phyloP scores from a whole-genome alignment of 2,329 filamentous ascomycete genomes.

The Scytalidium sp. region DNA sequence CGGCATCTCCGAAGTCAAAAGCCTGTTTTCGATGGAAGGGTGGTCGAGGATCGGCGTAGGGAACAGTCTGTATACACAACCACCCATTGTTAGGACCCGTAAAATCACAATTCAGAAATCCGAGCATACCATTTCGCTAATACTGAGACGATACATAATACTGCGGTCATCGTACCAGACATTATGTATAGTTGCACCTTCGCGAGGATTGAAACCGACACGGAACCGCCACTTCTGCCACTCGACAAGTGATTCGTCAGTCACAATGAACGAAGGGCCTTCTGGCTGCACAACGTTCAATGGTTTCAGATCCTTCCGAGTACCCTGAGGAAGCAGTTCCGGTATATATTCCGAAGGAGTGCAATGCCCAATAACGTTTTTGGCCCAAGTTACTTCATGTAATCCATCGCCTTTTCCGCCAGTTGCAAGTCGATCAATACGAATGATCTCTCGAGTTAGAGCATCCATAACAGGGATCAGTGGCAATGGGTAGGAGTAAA shows the following conservation, averaged over 20 bases:
- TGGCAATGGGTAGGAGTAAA: constrained; percentile 48
- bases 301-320: constrained; percentile 50
- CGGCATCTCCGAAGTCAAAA: constrained; percentile 67
- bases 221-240: constrained; percentile 62
- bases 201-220: constrained; percentile 58
- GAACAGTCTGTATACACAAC: constrained; percentile 38
- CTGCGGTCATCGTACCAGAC: constrained; percentile 56
- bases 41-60: constrained; percentile 59
- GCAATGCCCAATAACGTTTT: constrained; percentile 40
- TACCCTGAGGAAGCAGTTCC: constrained; percentile 35
- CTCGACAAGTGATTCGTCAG: constrained; percentile 36
- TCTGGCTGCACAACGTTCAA: constrained; percentile 61
- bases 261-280: constrained; percentile 56
- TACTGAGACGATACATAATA: constrained; percentile 54
- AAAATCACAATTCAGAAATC: constrained; percentile 21
- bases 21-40: constrained; percentile 66
- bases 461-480: constrained; percentile 46
- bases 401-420: constrained; percentile 35
- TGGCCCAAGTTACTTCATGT: constrained; percentile 37
- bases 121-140: constrained; percentile 51
- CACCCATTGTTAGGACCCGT: too few relatives aligned
- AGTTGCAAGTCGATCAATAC: constrained; percentile 43
- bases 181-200: constrained; percentile 60
- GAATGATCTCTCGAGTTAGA: constrained; percentile 41
- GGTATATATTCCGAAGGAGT: constrained; percentile 32